Base-by-base conservation (phyloP, 768 basidiomycete species). In the Clathrus columnatus region DNA sequence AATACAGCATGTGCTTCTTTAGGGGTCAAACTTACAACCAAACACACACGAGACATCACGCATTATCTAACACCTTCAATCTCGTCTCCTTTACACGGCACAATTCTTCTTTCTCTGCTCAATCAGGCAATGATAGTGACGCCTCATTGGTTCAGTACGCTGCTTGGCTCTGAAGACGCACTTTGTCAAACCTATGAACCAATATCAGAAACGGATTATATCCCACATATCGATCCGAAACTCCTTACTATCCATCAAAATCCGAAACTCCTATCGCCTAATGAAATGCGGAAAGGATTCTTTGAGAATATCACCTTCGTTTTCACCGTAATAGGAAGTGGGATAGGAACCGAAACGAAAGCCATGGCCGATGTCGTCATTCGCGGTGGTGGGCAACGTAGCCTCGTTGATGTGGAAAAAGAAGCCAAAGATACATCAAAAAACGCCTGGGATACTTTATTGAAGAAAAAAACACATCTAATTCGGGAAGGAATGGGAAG, bases 61-160 rank as follows among this genome's bases (percentile, higher is more conserved):
- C 85, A 90, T 59, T 83, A 88, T 63, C 72, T 89, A 50, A 73
- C 74, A 3, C 61, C 79, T 4, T 74, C 73, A 20, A 80, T 77
- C 54, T 64, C 72, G 4, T 18, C 44, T 10, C 53, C 53, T 11
- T 70, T 80, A n/a, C 76, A 72, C 7, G 67, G 80, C 0, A 58
- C 72, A 0, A 70, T 82, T 21, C 80, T 80, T 0, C 68, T 76
- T 0, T 85, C 87, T 11, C 72, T 90, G 8, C 67, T 89, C 16
- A 76, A 78, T 2, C 70, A 76, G 0, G 73, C 77, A 14, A 72
- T 75, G 10, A 75, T 89, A 48, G 85, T 84, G 28, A 87, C 74
- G 56, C 72, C 75, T 0, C 81, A 84, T 47, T 91, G 87, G 87
- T 67, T 89, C 23, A 65, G 68, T 6, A 82, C 87, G 54, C 63